A percentile compares a stretch with the other conserved stretches of the same genome.
phyloP scores from a whole-genome alignment of 106 monocot genomes.

The Vanilla planifolia region DNA sequence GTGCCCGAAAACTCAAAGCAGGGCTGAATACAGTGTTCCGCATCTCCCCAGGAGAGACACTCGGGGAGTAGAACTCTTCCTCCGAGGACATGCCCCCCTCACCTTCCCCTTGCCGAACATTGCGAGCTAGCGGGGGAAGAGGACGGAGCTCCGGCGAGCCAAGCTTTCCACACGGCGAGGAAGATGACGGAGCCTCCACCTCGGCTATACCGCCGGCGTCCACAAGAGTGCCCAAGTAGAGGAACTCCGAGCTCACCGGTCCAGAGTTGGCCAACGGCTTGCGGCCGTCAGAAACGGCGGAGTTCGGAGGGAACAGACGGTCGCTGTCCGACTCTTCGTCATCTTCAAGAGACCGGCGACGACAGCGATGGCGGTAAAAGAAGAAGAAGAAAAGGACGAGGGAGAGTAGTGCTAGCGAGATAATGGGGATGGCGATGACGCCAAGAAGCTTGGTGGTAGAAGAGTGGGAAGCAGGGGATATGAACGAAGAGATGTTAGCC shows the following conservation, averaged over 20 bases:
- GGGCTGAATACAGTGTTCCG: neutral
- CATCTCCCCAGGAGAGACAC: slow-evolving; percentile 23
- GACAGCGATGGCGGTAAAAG: slow-evolving; percentile 24
- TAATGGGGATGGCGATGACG: slow-evolving; percentile 22
- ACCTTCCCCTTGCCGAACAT: slow-evolving; percentile 10
- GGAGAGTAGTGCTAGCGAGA: slow-evolving; percentile 23
- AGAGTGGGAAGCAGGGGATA: slow-evolving; percentile 12
- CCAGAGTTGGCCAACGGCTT: slow-evolving; percentile 7
- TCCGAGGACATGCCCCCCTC: slow-evolving; percentile 26
- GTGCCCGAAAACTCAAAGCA: neutral
- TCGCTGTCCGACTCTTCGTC: slow-evolving; percentile 23
- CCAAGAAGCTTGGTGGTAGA: slow-evolving; percentile 32
- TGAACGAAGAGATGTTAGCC: slow-evolving; percentile 31
- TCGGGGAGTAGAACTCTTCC: slow-evolving; percentile 64
- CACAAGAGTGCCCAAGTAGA: slow-evolving; percentile 61
- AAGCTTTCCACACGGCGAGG: slow-evolving; percentile 13
- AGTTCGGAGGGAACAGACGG: slow-evolving; percentile 31
- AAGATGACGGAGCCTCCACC: neutral
- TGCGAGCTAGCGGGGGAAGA: slow-evolving; percentile 49
- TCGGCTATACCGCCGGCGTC: slow-evolving; percentile 10
- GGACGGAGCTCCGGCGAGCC: slow-evolving; percentile 81
- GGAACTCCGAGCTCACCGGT: slow-evolving; percentile 28
- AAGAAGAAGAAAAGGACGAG: slow-evolving; percentile 22
- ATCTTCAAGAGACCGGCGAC: neutral
- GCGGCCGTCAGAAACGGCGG: slow-evolving; percentile 13